Evolutionary conservation across 306 rosid genomes (phyloP), one percentile per base, ranked within the genome.

Genomic region (Sophora flavescens): DNA sequence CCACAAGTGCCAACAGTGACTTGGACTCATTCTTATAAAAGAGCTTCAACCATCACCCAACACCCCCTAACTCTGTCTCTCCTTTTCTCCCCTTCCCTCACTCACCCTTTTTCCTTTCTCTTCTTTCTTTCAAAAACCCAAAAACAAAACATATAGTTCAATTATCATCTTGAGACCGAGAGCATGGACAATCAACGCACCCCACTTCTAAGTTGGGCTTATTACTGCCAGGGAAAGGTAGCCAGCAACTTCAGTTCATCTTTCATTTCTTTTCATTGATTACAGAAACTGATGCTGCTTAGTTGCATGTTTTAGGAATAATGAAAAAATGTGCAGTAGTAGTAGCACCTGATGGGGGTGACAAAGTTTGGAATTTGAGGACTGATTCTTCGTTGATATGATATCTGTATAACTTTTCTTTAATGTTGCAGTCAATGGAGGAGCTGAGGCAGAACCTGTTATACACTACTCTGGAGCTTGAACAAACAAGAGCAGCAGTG

Each of bases 181-280:
- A 59, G 11, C 74, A 94, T 94, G 98, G 98, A 94, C 28, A 84
- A 78, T 82, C 96, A 95, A 56, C 84, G 93, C 5, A 84, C 33
- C 76, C 87, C 95, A 85, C 85, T 91, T 58, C 84, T 84, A 4
- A 80, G 61, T 74, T 87, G 84, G 90, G 87, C 88, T 41, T 91
- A 85, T 74, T 88, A 18, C 93, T 86, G 79, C 81, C 94, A 86
- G 30, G 98, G 95, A 81, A 90, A 89, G 95, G 98, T 93, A 85
- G 45, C 32, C 32, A 41, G 10, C 11, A 3, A 4, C 13, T 68
- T 50, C 42, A 53, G 12, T 26, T 36, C 50, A 17, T 48, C 45
- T n/a, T 52, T 53, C 56, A 39, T 22, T 8, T 70, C n/a, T 35
- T 51, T 12, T 7, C 8, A 5, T 39, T 62, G 26, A 51, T 38